Evolutionary conservation across 768 basidiomycete species (phyloP), one percentile per base, ranked within the genome.

Genomic region (Tricholoma matsutake): DNA sequence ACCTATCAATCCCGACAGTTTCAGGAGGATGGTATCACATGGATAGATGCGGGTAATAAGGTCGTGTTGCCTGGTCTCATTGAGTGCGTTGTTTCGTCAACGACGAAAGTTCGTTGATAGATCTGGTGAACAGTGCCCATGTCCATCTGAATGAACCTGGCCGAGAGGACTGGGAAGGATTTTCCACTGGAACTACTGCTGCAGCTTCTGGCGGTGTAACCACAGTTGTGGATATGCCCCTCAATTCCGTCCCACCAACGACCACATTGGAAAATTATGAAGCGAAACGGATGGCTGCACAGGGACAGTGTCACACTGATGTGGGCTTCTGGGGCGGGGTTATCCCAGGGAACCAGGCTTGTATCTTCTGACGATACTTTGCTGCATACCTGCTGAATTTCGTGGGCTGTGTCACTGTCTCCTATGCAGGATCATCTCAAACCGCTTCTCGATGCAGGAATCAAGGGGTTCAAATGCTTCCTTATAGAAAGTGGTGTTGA

Each of bases 401-500:
- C 25, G 34, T 37, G 34, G 32, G 3, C 25, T 34, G 10, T 32
- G 10, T 32, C 51, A 28, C 18, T 22, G 13, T 53, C 51, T 13
- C 45, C 22, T 2, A 54, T 45, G 47, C 64, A 96, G 93, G 71
- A 73, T 45, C 82, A 96, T 66, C 82, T 99, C 47, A 81, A 79
- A 59, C 86, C 88, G n/a, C 79, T 98, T 45, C 77, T 96, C 13
- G 71, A 83, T 31, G 83, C 84, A 32, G 96, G 97, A 6, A 91
- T 97, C 31, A 91, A 89, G 75, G 96, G 96, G 0, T 98, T 98
- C 81, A 98, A 98, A 72, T 97, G 95, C 71, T 98, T 98, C 73
- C 76, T 98, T 65, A 95, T 96, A 63, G 89, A 96, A 65, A 96
- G 94, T 68, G 96, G 97, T 25, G 96, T 98, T 16, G 91, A 97